phyloP scores from a whole-genome alignment of 768 basidiomycete species.

The Hemileccinum rubropunctum region DNA sequence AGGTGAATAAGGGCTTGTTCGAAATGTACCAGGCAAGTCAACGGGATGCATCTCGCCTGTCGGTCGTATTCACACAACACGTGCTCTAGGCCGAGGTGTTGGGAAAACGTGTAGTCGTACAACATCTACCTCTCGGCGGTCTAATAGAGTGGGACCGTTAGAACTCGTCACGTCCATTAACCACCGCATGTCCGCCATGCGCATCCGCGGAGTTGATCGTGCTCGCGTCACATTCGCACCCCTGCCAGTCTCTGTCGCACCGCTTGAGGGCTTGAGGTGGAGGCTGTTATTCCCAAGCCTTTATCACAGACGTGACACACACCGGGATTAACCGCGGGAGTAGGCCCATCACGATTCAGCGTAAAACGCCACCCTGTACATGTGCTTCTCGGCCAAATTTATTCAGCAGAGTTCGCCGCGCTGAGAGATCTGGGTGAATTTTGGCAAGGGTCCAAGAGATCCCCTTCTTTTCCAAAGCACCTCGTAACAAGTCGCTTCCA shows the following conservation, averaged over 20 bases:
- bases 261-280: conserved; percentile 1
- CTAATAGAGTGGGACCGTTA: conserved; percentile 62
- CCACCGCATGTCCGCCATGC: conserved; percentile 1
- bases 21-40: conserved; percentile 90
- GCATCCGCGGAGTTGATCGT: conserved; percentile 20
- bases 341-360: not conserved
- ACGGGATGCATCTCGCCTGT: not conserved
- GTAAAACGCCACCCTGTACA: not conserved
- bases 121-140: conserved; percentile 87
- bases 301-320: not conserved
- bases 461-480: not conserved
- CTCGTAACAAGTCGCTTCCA: not conserved
- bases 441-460: conserved; percentile 3
- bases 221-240: conserved; percentile 13
- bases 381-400: not conserved
- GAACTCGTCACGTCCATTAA: not conserved
- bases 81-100: conserved; percentile 76
- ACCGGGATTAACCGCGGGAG: not conserved
- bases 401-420: not conserved
- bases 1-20: conserved; percentile 85
- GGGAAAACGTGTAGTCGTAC: conserved; percentile 93
- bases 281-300: conserved; percentile 11
- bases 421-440: not conserved
- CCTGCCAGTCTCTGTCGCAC: conserved; percentile 4
- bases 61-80: conserved; percentile 4